Conservation (phyloP, 2,329 filamentous ascomycete species). For the Aspergillus spinulosporus region DNA sequence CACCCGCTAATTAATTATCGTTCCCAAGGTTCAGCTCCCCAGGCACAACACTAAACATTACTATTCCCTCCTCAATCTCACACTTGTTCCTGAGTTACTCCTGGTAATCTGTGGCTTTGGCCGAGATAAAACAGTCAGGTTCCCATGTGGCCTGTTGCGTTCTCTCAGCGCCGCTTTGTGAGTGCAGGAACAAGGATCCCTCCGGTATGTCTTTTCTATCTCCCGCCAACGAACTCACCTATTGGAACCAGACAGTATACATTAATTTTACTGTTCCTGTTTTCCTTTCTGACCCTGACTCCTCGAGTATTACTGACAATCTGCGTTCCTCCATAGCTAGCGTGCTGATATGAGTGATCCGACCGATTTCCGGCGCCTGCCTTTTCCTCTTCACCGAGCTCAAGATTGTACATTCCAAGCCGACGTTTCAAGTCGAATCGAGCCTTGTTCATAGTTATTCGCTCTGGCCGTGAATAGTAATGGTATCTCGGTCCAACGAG, state of each 20-base stretch:
- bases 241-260: background rate
- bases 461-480: conserved; percentile 21
- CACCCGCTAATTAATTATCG: conserved; percentile 25
- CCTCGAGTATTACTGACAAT: conserved; percentile 16
- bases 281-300: background rate
- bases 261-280: background rate
- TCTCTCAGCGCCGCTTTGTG: conserved; percentile 21
- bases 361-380: conserved; percentile 36
- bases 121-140: conserved; percentile 5
- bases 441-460: background rate
- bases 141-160: conserved; percentile 27
- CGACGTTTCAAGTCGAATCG: conserved; percentile 10
- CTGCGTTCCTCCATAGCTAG: conserved; percentile 16
- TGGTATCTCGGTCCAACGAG: conserved; percentile 45
- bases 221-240: background rate
- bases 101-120: background rate
- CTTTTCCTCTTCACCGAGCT: conserved; percentile 28
- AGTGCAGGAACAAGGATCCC: conserved; percentile 29
- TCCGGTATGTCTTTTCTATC: conserved; percentile 25
- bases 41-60: conserved; percentile 15
- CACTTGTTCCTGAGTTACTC: background rate
- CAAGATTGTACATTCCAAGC: conserved; percentile 24
- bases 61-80: conserved; percentile 1
- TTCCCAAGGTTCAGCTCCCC: conserved; percentile 16
- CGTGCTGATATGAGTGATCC: conserved; percentile 36